Percentiles rank a stretch among this genome's conserved stretches.
phyloP scores from a whole-genome alignment of 2,329 filamentous ascomycete species.

The Chrysosporium keratinophilum region DNA sequence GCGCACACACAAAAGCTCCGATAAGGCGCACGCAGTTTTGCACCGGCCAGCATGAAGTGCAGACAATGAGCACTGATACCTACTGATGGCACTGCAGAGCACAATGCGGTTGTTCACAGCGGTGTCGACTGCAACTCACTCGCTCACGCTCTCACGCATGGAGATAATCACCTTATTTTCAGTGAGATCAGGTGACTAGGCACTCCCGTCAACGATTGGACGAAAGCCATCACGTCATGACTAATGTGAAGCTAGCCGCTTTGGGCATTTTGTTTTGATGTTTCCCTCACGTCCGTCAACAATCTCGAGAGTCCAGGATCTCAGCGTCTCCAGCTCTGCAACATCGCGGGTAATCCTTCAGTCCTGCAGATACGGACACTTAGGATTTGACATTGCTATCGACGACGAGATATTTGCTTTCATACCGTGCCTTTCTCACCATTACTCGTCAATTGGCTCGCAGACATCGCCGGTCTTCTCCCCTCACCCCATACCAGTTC shows the following conservation, averaged over 20 bases:
- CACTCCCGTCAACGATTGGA: no score
- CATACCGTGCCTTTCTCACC: not conserved
- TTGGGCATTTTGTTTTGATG: slow-evolving; percentile 19
- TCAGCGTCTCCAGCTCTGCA: not conserved
- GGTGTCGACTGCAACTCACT: no score
- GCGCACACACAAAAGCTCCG: not conserved
- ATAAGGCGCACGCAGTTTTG: not conserved
- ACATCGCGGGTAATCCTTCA: not conserved
- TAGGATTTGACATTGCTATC: not conserved
- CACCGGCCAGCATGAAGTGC: not conserved
- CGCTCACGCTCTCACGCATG: no score
- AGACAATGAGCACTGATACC: not conserved
- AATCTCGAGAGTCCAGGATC: slow-evolving; percentile 5
- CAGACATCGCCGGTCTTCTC: not conserved
- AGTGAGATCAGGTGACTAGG: not conserved
- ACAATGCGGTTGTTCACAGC: no score
- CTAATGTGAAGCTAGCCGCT: slow-evolving; percentile 5
- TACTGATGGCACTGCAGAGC: no score
- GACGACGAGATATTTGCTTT: not conserved
- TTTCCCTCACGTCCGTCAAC: slow-evolving; percentile 12
- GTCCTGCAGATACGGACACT: not conserved
- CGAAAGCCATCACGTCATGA: not conserved
- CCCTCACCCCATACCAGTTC: not conserved
- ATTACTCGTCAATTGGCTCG: not conserved
- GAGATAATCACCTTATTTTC: no score